Evolutionary conservation across 208 protist genomes (phyloP).

Genomic region (Phytomonas sp.): DNA sequence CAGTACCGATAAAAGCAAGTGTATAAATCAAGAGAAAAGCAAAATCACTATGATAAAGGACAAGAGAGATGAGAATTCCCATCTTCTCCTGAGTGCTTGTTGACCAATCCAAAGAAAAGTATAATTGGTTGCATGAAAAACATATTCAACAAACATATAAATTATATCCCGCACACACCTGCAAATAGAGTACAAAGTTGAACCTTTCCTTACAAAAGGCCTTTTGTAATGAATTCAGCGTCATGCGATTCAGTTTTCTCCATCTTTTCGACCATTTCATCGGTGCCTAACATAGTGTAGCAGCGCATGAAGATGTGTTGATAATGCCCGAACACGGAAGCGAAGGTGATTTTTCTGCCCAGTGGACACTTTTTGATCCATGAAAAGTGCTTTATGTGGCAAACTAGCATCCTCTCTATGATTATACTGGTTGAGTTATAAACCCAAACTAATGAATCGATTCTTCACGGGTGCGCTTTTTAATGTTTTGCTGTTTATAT

Average conservation of each 20-base stretch:
- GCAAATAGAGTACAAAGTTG: not conserved
- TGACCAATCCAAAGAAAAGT: conserved; percentile 2
- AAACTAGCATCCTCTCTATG: conserved; percentile 30
- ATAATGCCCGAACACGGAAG: conserved; percentile 57
- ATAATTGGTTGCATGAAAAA: not conserved
- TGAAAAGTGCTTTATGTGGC: conserved; percentile 52
- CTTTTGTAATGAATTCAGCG: conserved; percentile 12
- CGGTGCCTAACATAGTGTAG: conserved; percentile 28
- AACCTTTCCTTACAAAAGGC: conserved; percentile 10
- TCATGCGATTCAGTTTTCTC: conserved; percentile 24
- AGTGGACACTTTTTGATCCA: conserved; percentile 67
- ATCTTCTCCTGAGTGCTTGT: conserved; percentile 9
- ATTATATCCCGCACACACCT: not conserved
- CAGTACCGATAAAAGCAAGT: conserved; percentile 64
- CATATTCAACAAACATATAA: conserved; percentile 1
- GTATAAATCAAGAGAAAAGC: conserved; percentile 7
- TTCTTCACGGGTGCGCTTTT: not conserved
- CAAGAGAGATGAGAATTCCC: conserved; percentile 7
- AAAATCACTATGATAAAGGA: not conserved
- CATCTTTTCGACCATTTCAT: conserved; percentile 37
- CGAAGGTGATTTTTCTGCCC: conserved; percentile 46
- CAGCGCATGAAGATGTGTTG: conserved; percentile 68
- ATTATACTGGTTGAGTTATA: conserved; percentile 27
- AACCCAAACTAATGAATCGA: not conserved
- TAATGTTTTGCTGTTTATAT: not conserved